Base-by-base conservation (phyloP, 2,329 filamentous ascomycete species). In the Aotearoamyces nothofagi region DNA sequence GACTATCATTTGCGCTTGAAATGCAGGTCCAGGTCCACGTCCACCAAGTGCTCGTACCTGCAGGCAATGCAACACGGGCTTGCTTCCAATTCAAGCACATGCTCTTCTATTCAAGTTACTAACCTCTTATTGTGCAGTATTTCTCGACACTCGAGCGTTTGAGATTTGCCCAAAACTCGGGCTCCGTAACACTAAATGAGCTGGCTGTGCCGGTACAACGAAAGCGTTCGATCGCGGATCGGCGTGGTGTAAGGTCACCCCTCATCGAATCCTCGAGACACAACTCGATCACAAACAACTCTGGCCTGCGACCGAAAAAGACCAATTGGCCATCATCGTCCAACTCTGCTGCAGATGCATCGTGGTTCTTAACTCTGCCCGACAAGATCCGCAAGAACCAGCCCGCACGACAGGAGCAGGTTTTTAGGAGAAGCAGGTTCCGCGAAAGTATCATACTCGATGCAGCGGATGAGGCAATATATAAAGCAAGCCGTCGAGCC, bases 131-230 rank as follows among this genome's bases (percentile, higher is more conserved):
- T 29, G 29, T 34, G 22, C 49, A 82, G 69, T 81, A 78, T 55
- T 81, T 82, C 55, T 79, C 76, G 17, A 74, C 69, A 5, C 61
- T 78, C 37, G 78, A 83, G 52, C 67, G 76, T 33, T 61, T 79
- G 33, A 69, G 70, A 42, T 70, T 82, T 47, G 66, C 66, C 28
- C 69, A 72, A 42, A 54, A 54, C 27, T 51, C 55, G 24, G 51
- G 48, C 27, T 40, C 45, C 23, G 42, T 49, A 27, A 40, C 47
- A 33, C 33, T 43, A 34, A 32, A 46, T 38, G 38, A 40, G 26
- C 37, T 30, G 39, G 41, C 28, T 24, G 19, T 40, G 26, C n/a
- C n/a, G n/a, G n/a, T n/a, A n/a, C 40, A 45, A 27, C 33, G 38
- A 24, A 43, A 38, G 27, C 35, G 25, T 17, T 44, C 42, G 14